A percentile compares a stretch with the other conserved stretches of the same genome.
phyloP scores from a whole-genome alignment of 2,329 filamentous ascomycete species.

The Didymella lethalis region DNA sequence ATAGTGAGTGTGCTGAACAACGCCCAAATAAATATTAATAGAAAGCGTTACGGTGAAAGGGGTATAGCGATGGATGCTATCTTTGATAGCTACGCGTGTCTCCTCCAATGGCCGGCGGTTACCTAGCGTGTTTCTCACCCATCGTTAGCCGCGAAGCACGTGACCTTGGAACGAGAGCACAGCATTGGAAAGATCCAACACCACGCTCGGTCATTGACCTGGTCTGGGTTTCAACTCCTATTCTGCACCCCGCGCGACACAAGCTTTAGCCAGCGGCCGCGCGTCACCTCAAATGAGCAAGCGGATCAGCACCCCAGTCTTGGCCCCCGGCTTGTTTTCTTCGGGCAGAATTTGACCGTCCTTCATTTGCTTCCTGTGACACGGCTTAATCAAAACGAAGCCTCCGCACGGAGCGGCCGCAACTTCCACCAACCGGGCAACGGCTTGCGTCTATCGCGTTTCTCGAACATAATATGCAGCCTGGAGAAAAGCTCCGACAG shows the following conservation, averaged over 20 bases:
- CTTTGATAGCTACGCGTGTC: not conserved
- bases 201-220: not conserved
- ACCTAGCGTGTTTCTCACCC: conserved; percentile 4
- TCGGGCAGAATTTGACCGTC: conserved; percentile 22
- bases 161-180: not conserved
- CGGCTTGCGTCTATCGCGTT: not conserved
- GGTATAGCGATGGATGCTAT: not conserved
- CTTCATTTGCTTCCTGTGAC: conserved; percentile 30
- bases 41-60: not conserved
- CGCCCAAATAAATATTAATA: not conserved
- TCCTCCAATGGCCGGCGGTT: not conserved
- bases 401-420: conserved; percentile 3
- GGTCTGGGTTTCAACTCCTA: conserved; percentile 2
- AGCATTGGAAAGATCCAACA: not conserved
- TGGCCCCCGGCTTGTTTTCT: not conserved
- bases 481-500: conserved; percentile 4
- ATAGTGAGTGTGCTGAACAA: not conserved
- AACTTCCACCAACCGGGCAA: conserved; percentile 20
- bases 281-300: conserved; percentile 10
- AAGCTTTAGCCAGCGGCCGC: conserved; percentile 7
- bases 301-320: conserved; percentile 12
- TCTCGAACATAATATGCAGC: not conserved
- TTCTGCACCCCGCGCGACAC: not conserved
- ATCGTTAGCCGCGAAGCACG: conserved; percentile 5
- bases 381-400: conserved; percentile 22